phyloP scores from a whole-genome alignment of 345 rosid species.

The Euclidium syriacum region DNA sequence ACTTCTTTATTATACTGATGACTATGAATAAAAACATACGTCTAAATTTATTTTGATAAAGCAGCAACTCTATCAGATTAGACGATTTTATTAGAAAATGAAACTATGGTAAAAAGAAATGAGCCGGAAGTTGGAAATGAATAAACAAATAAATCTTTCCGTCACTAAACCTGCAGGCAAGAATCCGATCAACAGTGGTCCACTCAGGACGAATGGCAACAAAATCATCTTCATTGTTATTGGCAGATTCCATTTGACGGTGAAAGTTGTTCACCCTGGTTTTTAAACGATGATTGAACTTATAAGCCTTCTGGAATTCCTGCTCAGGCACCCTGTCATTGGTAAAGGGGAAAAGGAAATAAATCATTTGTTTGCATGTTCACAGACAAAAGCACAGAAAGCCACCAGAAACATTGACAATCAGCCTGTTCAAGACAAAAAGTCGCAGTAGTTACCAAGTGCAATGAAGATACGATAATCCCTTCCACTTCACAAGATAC shows the following conservation, averaged over 20 bases:
- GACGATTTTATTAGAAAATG: neutral
- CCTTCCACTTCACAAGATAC: constrained; percentile 99
- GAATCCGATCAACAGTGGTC: constrained; percentile 97
- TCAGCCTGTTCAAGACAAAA: neutral
- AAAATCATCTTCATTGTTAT: constrained; percentile 73
- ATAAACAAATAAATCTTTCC: neutral
- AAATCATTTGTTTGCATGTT: neutral
- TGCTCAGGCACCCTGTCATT: constrained; percentile 82
- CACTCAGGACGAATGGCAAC: constrained; percentile 95
- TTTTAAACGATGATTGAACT: constrained; percentile 83
- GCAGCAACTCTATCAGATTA: neutral
- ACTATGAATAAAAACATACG: neutral
- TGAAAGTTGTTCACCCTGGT: constrained; percentile 88
- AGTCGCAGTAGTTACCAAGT: constrained; percentile 55
- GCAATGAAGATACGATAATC: constrained; percentile 93
- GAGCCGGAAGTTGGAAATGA: neutral
- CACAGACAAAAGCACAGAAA: neutral
- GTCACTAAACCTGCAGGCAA: constrained; percentile 73
- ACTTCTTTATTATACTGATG: neutral
- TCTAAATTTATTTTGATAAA: constrained; percentile 1
- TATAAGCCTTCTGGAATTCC: constrained; percentile 87
- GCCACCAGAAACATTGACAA: constrained; percentile 8
- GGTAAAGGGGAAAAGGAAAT: neutral
- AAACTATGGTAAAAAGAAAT: neutral
- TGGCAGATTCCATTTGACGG: constrained; percentile 61